phyloP scores from a whole-genome alignment of 495 filamentous ascomycete genomes.

The Hypoxylon rickii region DNA sequence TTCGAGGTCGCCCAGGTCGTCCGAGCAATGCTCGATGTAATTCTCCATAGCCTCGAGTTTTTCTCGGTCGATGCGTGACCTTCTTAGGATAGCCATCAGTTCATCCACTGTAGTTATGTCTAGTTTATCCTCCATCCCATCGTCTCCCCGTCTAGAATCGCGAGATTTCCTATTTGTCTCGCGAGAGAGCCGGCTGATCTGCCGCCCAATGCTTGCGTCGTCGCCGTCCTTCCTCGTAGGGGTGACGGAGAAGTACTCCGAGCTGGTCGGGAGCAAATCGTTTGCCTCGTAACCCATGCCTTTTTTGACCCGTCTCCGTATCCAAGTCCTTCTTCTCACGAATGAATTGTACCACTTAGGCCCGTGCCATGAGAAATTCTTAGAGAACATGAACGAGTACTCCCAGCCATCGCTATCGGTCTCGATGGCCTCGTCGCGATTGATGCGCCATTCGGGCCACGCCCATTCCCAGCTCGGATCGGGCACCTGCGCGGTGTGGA shows the following conservation, averaged over 20 bases:
- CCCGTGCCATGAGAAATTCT: slow-evolving; percentile 84
- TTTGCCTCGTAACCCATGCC: slow-evolving; percentile 39
- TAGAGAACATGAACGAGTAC: slow-evolving; percentile 85
- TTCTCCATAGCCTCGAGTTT: slow-evolving; percentile 79
- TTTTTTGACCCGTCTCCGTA: slow-evolving; percentile 77
- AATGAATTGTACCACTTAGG: slow-evolving; percentile 91
- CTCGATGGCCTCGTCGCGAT: slow-evolving; percentile 73
- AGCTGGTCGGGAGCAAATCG: slow-evolving; percentile 67
- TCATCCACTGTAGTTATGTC: slow-evolving; percentile 37
- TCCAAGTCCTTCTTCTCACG: slow-evolving; percentile 86
- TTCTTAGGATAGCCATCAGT: slow-evolving; percentile 57
- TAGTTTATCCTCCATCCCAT: slow-evolving; percentile 23
- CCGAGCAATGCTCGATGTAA: slow-evolving; percentile 78
- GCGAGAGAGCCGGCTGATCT: slow-evolving; percentile 36
- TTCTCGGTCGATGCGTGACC: slow-evolving; percentile 81
- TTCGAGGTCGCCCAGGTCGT: slow-evolving; percentile 78
- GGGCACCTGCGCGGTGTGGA: slow-evolving; percentile 87
- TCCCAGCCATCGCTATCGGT: slow-evolving; percentile 95
- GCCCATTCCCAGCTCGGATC: slow-evolving; percentile 97
- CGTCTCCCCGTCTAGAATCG: slow-evolving; percentile 42
- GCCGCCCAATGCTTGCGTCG: slow-evolving; percentile 3
- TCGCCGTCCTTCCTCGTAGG: slow-evolving; percentile 12
- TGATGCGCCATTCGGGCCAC: slow-evolving; percentile 93
- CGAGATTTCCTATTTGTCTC: slow-evolving; percentile 36
- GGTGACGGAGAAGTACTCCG: slow-evolving; percentile 88